Conservation (phyloP, 805 yeast genomes). For the Pichia nanzhaoensis region DNA sequence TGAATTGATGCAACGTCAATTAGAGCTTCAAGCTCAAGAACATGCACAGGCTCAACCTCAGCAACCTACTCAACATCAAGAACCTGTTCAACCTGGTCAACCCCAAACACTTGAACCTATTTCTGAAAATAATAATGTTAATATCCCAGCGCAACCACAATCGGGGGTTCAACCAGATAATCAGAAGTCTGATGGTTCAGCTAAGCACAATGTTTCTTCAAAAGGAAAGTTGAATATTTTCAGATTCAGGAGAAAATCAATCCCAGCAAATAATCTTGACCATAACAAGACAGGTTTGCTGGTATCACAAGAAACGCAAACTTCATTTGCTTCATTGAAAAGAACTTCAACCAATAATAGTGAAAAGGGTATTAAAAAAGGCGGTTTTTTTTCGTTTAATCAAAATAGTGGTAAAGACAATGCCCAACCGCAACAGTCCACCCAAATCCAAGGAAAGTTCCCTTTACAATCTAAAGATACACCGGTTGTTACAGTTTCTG, state of each 20-base stretch:
- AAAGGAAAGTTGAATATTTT: slow-evolving; percentile 7
- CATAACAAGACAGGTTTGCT: slow-evolving; percentile 7
- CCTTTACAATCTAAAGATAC: too few relatives aligned
- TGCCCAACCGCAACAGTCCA: background rate
- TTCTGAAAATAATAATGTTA: too few relatives aligned
- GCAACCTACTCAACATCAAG: background rate
- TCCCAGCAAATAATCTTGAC: background rate
- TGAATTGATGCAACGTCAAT: background rate
- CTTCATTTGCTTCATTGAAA: background rate
- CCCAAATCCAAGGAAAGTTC: too few relatives aligned
- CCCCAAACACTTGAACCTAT: too few relatives aligned
- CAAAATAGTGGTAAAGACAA: too few relatives aligned
- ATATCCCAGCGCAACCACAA: too few relatives aligned
- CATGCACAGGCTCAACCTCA: background rate
- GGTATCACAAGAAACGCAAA: slow-evolving; percentile 7
- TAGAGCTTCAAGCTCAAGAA: background rate
- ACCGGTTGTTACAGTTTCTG: too few relatives aligned
- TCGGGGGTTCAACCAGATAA: background rate
- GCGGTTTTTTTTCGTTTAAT: slow-evolving; percentile 7
- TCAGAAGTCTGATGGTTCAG: background rate
- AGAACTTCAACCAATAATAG: background rate
- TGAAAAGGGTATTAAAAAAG: background rate
- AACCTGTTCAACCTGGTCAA: too few relatives aligned
- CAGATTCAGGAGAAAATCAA: slow-evolving; percentile 7
- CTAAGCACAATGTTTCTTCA: background rate